A percentile compares a stretch with the other conserved stretches of the same genome.
phyloP scores from a whole-genome alignment of 78 protist species.

The Parvularia atlantis region DNA sequence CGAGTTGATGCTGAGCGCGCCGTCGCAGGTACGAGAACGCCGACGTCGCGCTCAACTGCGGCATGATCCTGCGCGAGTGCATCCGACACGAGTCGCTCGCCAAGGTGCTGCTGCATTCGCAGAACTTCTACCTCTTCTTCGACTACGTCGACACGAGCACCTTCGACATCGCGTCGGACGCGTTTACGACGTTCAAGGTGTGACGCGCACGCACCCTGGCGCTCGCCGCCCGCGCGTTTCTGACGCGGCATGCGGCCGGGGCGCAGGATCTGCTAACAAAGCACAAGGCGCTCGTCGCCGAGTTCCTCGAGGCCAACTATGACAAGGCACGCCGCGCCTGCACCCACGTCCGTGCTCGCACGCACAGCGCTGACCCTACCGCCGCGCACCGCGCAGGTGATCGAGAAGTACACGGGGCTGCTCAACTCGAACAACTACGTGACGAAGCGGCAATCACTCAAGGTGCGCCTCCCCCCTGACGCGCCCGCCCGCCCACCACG shows the following conservation, averaged over 20 bases:
- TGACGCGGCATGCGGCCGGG: not conserved
- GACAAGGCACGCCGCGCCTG: conserved; percentile 24
- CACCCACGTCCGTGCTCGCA: not conserved
- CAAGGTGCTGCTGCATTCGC: conserved; percentile 21
- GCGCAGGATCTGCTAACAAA: conserved; percentile 59
- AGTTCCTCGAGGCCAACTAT: conserved; percentile 53
- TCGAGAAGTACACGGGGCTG: conserved; percentile 44
- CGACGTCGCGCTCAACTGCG: conserved; percentile 66
- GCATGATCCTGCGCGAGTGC: conserved; percentile 81
- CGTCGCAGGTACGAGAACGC: conserved; percentile 43
- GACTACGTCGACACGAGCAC: conserved; percentile 51
- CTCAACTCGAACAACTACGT: conserved; percentile 72
- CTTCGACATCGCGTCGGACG: conserved; percentile 90
- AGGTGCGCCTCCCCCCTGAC: conserved; percentile 28
- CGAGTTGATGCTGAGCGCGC: no score
- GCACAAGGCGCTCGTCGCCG: conserved; percentile 67
- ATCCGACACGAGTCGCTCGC: conserved; percentile 58
- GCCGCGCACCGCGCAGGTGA: conserved; percentile 25
- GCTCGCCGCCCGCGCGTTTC: not conserved
- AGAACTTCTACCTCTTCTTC: conserved; percentile 39
- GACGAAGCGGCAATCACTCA: conserved; percentile 81
- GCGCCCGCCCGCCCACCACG: no score
- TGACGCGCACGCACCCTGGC: not conserved
- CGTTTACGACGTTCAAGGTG: conserved; percentile 76
- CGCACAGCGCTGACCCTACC: not conserved